Percentiles rank a stretch among this genome's conserved stretches.
Evolutionary conservation across 2,329 filamentous ascomycete species (phyloP).

Genomic region (Fusarium falciforme): DNA sequence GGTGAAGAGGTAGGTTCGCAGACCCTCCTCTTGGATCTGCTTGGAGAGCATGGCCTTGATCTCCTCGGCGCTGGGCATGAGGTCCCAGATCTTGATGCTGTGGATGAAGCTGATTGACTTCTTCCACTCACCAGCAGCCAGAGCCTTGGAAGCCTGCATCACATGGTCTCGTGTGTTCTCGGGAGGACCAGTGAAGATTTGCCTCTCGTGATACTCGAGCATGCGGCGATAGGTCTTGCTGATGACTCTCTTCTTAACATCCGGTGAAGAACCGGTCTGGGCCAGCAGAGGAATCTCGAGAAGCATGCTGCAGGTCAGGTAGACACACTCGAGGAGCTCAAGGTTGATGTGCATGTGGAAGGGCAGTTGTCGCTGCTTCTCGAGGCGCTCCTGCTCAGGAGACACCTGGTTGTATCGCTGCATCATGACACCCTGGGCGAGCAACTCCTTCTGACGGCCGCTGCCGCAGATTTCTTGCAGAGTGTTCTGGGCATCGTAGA

Average conservation of each 20-base stretch:
- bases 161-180: slow-evolving; percentile 99
- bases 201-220: slow-evolving; percentile 99
- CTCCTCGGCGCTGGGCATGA: slow-evolving; percentile 91
- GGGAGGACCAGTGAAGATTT: slow-evolving; percentile 97
- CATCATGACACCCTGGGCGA: slow-evolving; percentile 98
- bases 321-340: slow-evolving; percentile 96
- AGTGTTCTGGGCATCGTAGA: slow-evolving; percentile 97
- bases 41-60: slow-evolving; percentile 98
- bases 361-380: slow-evolving; percentile 95
- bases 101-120: slow-evolving; percentile 93
- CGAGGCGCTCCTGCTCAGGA: slow-evolving; percentile 95
- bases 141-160: slow-evolving; percentile 97
- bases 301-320: slow-evolving; percentile 99
- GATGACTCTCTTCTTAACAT: slow-evolving; percentile 97
- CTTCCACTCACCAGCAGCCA: slow-evolving; percentile 98
- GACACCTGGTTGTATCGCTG: slow-evolving; percentile 97
- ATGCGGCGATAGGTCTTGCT: slow-evolving; percentile 99
- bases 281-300: slow-evolving; percentile 97
- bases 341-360: slow-evolving; percentile 99
- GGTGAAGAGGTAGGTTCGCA: slow-evolving; percentile 98
- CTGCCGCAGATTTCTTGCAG: slow-evolving; percentile 98
- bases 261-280: slow-evolving; percentile 94
- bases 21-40: slow-evolving; percentile 98
- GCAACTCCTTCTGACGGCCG: slow-evolving; percentile 95
- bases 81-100: slow-evolving; percentile 99